Conservation (phyloP, 2,329 filamentous ascomycete species). For the Talaromyces marneffei region DNA sequence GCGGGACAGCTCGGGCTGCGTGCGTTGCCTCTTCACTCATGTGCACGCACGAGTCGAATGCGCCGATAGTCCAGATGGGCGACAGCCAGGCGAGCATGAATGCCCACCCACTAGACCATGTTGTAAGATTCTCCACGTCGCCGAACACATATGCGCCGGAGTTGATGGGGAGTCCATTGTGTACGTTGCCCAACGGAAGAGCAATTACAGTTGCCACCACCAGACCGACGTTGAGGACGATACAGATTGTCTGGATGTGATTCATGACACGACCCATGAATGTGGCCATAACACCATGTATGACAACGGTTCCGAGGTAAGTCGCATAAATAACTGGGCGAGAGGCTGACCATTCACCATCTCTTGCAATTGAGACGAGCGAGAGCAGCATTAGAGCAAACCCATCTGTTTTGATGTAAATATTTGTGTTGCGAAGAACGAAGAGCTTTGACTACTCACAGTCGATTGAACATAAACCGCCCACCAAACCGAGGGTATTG, state of each 20-base stretch:
- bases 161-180: slow-evolving; percentile 25
- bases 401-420: slow-evolving; percentile 28
- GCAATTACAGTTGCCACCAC: slow-evolving; percentile 53
- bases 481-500: slow-evolving; percentile 57
- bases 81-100: slow-evolving; percentile 58
- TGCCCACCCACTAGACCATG: slow-evolving; percentile 53
- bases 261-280: slow-evolving; percentile 53
- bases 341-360: slow-evolving; percentile 52
- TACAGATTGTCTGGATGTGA: slow-evolving; percentile 53
- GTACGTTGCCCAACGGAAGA: slow-evolving; percentile 46
- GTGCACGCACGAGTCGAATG: slow-evolving; percentile 54
- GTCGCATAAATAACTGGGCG: slow-evolving; percentile 54
- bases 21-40: slow-evolving; percentile 59
- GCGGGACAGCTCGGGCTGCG: slow-evolving; percentile 54
- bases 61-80: slow-evolving; percentile 55
- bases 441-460: slow-evolving; percentile 30
- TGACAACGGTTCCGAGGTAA: slow-evolving; percentile 50
- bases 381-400: slow-evolving; percentile 55
- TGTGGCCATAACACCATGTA: slow-evolving; percentile 51
- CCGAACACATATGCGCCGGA: slow-evolving; percentile 49
- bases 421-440: slow-evolving; percentile 9
- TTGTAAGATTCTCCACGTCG: slow-evolving; percentile 52
- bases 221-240: slow-evolving; percentile 52
- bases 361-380: slow-evolving; percentile 52
- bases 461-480: slow-evolving; percentile 57